Base-by-base conservation (phyloP, 805 yeast species). In the Zygoascus bituminiphila region DNA sequence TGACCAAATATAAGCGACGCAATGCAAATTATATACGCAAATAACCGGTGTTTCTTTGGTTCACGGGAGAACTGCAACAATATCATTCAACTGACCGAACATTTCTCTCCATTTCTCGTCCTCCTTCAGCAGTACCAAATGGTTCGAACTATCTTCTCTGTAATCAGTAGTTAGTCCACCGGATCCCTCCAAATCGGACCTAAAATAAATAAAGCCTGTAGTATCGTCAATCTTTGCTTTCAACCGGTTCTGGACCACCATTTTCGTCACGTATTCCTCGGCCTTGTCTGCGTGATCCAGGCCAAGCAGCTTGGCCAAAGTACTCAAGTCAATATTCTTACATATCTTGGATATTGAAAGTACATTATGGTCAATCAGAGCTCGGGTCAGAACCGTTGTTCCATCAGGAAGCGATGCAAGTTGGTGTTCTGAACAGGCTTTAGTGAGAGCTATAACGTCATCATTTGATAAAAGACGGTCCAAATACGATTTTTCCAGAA, bases 321-420 rank as follows among this genome's bases (percentile, higher is more conserved):
- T 54, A n/a, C 48, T 39, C 39, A 61, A 45, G 15, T 57, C 51
- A 29, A 64, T 59, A 44, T 57, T 57, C 12, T 51, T 47, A 53
- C 60, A 63, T 22, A 64, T 50, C 31, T 54, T 53, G 2, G 68
- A 63, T 3, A 64, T 57, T 2, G 68, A 61, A 22, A 58, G 51
- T 24, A 63, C 56, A 46, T 63, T 63, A 49, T 63, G 68, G 45
- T 62, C 66, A 20, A 60, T 55, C n/a, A 64, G 57, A 1, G 68
- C 64, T 22, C 58, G 31, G 29, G 52, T 51, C 19, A 63, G 51
- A 3, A 58, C 63, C 15, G 63, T 59, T n/a, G 54, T 52, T 12
- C 60, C 63, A 26, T 56, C 57, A 2, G 56, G 47, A 31, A 52
- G 24, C n/a, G 17, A 29, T 10, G 57, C 57, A 37, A 44, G 21